Conservation (phyloP, 2,329 filamentous ascomycete genomes). For the Trichophyton simii region DNA sequence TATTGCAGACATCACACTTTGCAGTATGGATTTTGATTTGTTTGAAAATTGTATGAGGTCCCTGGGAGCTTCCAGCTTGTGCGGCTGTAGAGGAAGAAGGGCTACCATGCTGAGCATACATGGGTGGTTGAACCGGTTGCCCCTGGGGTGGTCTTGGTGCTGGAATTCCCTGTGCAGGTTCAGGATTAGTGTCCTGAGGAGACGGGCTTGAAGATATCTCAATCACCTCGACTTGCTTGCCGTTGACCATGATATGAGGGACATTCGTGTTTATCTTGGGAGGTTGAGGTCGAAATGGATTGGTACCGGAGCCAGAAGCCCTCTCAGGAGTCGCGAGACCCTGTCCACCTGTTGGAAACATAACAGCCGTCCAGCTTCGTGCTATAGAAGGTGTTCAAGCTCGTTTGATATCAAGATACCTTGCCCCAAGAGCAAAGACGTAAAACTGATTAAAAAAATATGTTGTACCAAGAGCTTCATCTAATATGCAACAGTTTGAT, state of each 20-base stretch:
- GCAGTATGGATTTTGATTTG: conserved; percentile 23
- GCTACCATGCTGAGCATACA: not conserved
- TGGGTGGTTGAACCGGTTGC: not conserved
- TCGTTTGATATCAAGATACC: not conserved
- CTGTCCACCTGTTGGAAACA: not conserved
- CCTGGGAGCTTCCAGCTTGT: not conserved
- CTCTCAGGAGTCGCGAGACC: not conserved
- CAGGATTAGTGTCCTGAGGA: not conserved
- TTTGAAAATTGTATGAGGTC: conserved; percentile 18
- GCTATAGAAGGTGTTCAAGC: not conserved
- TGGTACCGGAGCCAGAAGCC: not conserved
- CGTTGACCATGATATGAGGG: not conserved
- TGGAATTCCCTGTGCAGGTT: not conserved
- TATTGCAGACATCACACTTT: conserved; percentile 28
- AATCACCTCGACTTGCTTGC: conserved; percentile 1
- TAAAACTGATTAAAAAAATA: not conserved
- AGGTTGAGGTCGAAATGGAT: not conserved
- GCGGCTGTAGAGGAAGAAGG: not conserved
- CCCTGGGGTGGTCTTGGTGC: not conserved
- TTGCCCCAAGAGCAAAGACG: not conserved
- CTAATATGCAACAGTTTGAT: not conserved
- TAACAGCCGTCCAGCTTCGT: not conserved
- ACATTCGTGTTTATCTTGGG: not conserved
- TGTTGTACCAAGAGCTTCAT: not conserved
- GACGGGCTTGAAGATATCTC: conserved; percentile 5